phyloP scores from a whole-genome alignment of 129 eudicot genomes.

The Deinandra increscens region DNA sequence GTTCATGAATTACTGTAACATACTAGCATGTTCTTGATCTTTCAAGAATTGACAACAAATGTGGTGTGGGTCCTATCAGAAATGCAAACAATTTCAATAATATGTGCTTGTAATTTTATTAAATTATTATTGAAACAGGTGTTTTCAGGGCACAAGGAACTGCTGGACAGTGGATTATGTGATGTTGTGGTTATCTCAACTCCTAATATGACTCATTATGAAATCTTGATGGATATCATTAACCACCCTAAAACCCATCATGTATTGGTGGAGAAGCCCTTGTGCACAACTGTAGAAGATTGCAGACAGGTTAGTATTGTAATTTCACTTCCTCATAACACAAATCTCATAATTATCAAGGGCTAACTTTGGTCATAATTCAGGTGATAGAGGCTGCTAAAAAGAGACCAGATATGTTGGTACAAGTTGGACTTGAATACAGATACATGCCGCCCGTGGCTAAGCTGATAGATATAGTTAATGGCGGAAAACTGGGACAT shows the following conservation, averaged over 20 bases:
- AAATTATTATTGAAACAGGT: slow-evolving; percentile 43
- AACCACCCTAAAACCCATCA: slow-evolving; percentile 84
- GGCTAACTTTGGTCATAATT: slow-evolving; percentile 2
- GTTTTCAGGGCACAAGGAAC: slow-evolving; percentile 72
- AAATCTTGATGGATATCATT: slow-evolving; percentile 86
- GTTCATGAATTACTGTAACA: slow-evolving; percentile 1
- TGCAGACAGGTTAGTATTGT: slow-evolving; percentile 61
- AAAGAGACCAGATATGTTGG: slow-evolving; percentile 79
- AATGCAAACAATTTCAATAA: not conserved
- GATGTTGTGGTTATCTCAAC: slow-evolving; percentile 84
- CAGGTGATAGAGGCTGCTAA: slow-evolving; percentile 91
- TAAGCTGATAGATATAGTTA: slow-evolving; percentile 81
- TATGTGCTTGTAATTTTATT: not conserved
- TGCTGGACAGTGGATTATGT: slow-evolving; percentile 80
- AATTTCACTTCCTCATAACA: not conserved
- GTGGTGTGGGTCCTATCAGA: slow-evolving; percentile 4
- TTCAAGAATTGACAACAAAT: not conserved
- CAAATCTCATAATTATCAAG: too few species aligned
- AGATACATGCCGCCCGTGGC: slow-evolving; percentile 99
- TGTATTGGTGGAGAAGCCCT: slow-evolving; percentile 91
- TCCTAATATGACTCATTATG: slow-evolving; percentile 96
- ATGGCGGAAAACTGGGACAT: slow-evolving; percentile 67
- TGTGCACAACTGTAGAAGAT: slow-evolving; percentile 81
- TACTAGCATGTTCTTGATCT: not conserved
- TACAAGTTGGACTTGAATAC: slow-evolving; percentile 95